These are phyloP conservation scores for Salvia splendens DNA, from an alignment of 257 asterid genomes.

Conservation along the genomic window DNA sequence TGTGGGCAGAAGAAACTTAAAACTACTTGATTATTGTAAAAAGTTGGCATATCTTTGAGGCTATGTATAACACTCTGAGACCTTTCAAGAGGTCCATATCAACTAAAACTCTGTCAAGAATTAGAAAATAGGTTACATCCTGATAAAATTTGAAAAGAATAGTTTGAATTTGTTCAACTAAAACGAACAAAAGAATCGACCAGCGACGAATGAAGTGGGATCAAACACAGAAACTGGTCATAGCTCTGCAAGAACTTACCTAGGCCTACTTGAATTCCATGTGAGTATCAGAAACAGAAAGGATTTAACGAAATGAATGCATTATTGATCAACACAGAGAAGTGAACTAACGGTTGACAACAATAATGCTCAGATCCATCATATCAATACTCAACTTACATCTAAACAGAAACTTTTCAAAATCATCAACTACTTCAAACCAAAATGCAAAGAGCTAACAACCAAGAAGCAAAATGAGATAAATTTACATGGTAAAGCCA, in stretches of 20 bases:
- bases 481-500: conserved; percentile 39
- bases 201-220: conserved; percentile 38
- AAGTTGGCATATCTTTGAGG: conserved; percentile 10
- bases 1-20: conserved; percentile 35
- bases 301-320: conserved; percentile 36
- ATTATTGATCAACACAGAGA: conserved; percentile 33
- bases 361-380: conserved; percentile 49
- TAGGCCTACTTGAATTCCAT: conserved; percentile 39
- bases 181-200: conserved; percentile 46
- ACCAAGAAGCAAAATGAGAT: conserved; percentile 16
- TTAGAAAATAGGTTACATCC: conserved; percentile 37
- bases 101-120: conserved; percentile 24
- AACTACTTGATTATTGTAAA: conserved; percentile 40
- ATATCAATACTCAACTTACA: conserved; percentile 39
- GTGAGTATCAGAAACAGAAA: conserved; percentile 28
- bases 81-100: conserved; percentile 44
- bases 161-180: conserved; percentile 24
- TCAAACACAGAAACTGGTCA: conserved; percentile 23
- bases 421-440: conserved; percentile 33
- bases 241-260: background rate
- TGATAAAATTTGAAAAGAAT: conserved; percentile 37
- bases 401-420: conserved; percentile 31
- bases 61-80: conserved; percentile 28
- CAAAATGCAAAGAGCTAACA: conserved; percentile 32
- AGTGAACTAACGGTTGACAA: conserved; percentile 41